Percentiles rank a stretch among this genome's conserved stretches.
phyloP scores from a whole-genome alignment of 805 yeast species.

The Cyberlindnera xishuangbannaensis region DNA sequence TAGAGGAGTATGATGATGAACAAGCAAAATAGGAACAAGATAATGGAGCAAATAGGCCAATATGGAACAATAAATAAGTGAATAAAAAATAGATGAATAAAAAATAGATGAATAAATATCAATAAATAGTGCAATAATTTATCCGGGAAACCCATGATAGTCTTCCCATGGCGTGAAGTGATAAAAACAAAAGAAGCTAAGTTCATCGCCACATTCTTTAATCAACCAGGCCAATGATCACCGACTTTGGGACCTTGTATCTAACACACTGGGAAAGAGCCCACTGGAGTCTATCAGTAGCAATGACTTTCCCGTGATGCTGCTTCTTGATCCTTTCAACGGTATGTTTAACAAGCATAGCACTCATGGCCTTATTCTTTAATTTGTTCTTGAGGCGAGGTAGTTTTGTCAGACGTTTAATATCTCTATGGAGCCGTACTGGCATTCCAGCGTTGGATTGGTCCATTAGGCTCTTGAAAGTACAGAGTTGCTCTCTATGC shows the following conservation, averaged over 20 bases:
- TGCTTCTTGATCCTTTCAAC: constrained; percentile 5
- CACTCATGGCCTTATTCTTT: constrained; percentile 5
- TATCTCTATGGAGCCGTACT: constrained; percentile 1
- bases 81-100: no score
- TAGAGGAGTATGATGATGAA: no score
- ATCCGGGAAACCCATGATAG: no score
- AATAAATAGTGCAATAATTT: constrained; percentile 1
- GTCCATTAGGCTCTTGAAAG: constrained; percentile 6
- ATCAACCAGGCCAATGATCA: constrained; percentile 6
- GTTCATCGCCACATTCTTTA: no score
- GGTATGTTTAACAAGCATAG: constrained; percentile 7
- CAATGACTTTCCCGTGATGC: constrained; percentile 3
- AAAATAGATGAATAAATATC: not conserved
- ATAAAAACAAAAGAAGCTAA: no score
- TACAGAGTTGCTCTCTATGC: constrained; percentile 3
- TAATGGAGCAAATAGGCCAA: not conserved
- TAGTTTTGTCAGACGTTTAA: constrained; percentile 3
- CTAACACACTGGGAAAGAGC: constrained; percentile 9
- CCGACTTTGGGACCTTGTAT: constrained; percentile 9
- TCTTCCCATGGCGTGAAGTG: no score
- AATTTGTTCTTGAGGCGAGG: not conserved
- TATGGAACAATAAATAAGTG: not conserved
- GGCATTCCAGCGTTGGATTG: constrained; percentile 4
- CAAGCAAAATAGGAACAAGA: not conserved
- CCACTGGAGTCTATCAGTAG: constrained; percentile 11